A percentile compares a stretch with the other conserved stretches of the same genome.
These are phyloP conservation scores for Chlamydomonas applanata DNA, from an alignment of 139 green algal species.

Conservation along the genomic window DNA sequence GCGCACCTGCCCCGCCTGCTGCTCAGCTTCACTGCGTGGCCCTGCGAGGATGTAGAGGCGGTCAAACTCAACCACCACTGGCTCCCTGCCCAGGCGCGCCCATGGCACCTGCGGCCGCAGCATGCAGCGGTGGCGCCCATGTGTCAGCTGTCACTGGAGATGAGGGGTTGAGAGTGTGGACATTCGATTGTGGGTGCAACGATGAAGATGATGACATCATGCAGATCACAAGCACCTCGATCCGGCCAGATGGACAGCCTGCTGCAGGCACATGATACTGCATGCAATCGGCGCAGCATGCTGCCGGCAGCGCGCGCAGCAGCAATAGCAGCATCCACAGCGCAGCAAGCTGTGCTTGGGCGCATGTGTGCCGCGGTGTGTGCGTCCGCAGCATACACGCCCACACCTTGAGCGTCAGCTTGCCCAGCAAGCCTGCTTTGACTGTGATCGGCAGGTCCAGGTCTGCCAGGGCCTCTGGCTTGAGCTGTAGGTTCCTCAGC, in stretches of 20 bases:
- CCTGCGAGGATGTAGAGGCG: slow-evolving; percentile 87
- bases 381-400: background rate
- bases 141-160: background rate
- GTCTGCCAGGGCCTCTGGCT: slow-evolving; percentile 83
- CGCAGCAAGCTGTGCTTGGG: background rate
- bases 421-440: slow-evolving; percentile 86
- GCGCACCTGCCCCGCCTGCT: no score
- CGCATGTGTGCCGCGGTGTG: no score
- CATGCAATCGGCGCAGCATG: background rate
- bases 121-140: background rate
- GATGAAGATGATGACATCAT: background rate
- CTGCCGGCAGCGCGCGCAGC: background rate
- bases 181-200: no score
- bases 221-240: no score
- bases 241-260: no score
- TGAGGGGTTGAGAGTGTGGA: no score
- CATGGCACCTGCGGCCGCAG: slow-evolving; percentile 82
- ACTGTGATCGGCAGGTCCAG: slow-evolving; percentile 90
- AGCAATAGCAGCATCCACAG: background rate
- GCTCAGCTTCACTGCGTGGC: slow-evolving; percentile 24
- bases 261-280: no score
- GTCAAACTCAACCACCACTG: slow-evolving; percentile 92
- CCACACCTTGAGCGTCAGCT: slow-evolving; percentile 81
- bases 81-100: slow-evolving; percentile 78
- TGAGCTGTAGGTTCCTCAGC: slow-evolving; percentile 87